Base-by-base conservation (phyloP, 2,329 filamentous ascomycete species). In the Ascochyta lentis region DNA sequence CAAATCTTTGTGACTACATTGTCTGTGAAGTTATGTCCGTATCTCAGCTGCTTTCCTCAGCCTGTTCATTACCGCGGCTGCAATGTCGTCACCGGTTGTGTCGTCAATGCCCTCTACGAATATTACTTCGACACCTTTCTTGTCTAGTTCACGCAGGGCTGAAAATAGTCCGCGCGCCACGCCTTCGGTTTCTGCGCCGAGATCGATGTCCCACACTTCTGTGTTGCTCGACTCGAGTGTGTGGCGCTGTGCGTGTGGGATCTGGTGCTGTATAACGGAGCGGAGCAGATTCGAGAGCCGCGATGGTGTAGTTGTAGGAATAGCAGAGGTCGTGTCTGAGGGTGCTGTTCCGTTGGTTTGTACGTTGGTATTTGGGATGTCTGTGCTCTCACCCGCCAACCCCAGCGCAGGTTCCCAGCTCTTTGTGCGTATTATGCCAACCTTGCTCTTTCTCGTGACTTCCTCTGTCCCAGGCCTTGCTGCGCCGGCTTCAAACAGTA, bases 91-190 rank as follows among this genome's bases (percentile, higher is more conserved):
- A 56, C 89, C 86, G 56, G 72, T 65, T 49, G 90, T 89, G 58
- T 86, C 81, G 19, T 80, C 76, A 54, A 97, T 90, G 2, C 94
- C 94, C 74, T 99, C 95, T 10, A 98, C 91, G 65, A 93, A 90
- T 48, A 99, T 97, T 19, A 89, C 82, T 70, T 95, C 88, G 4
- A 92, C 92, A 27, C 87, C 85, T 59, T 86, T 82, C 67, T 88
- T 85, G 74, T 99, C 95, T 60, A 99, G 83, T 64, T 93, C 90
- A 49, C 95, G 83, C 49, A 99, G 79, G 1, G 92, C 91, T 12
- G 91, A 91, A 73, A 99, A 99, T 13, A 99, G 80, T 0, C 91
- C 90, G 65, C 93, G 86, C 1, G 95, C 94, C 65, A 99, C 92
- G 29, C 85, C 84, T 63, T 85, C 84, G 0, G 87, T 87, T 40